Base-by-base conservation (phyloP, 1,284 basidiomycete species). In the Pascua sp. region DNA sequence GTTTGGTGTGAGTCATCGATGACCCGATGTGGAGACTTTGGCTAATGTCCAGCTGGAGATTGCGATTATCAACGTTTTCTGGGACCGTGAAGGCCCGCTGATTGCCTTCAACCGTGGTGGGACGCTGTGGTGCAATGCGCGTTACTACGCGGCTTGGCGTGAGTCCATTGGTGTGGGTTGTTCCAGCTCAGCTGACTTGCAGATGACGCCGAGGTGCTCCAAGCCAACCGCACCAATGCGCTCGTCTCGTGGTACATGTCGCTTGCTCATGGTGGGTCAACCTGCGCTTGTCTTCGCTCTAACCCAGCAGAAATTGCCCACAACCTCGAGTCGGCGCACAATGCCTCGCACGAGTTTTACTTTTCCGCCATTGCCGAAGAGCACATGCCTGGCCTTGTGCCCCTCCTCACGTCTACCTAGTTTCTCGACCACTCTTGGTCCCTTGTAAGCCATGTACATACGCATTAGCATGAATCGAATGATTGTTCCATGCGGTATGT, bases 91-190 rank as follows among this genome's bases (percentile, higher is more conserved):
- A 8, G 93, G 94, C 1, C 88, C 86, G 1, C 79, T 88, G 16
- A 96, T 98, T 59, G 95, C 94, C 0, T 98, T 98, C 81, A 98
- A 98, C 74, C 82, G 91, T 37, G 86, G 85, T 51, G 92, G 91
- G 4, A 88, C 88, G 57, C 81, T 98, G 37, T 98, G 92, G 78
- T 80, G 97, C 64, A 98, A 97, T 71, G 78, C 94, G 67, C 82
- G 91, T 42, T 96, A 88, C 72, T 95, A 86, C 63, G 82, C 89
- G 68, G 85, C 87, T 57, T 93, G 91, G 92, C 92, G 89, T 90
- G 70, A 94, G 51, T 46, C 24, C 24, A 3, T 32, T 18, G 8
- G 12, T 12, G 36, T 38, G 68, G 88, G 92, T 61, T 75, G 0
- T 82, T 88, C 51, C 88, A 91, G 18, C 24, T 32, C 24, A 72